Evolutionary conservation across 495 filamentous ascomycete genomes (phyloP), one percentile per base, ranked within the genome.

Genomic region (Aspergillus bertholletiae): DNA sequence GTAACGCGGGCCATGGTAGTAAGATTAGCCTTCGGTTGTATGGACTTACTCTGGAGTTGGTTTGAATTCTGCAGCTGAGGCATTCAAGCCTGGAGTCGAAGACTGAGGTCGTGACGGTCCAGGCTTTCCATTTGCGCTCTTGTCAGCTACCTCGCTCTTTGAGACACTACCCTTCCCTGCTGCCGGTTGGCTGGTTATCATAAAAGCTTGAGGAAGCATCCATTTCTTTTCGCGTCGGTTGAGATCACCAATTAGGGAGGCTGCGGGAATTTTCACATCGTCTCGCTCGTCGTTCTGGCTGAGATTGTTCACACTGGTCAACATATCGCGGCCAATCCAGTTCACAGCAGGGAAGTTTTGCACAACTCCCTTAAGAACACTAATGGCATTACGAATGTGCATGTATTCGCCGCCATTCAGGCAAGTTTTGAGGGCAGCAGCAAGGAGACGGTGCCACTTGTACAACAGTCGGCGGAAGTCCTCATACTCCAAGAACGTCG

Each of bases 301-400:
- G 18, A 89, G 63, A n/a, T 65, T 61, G 56, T 86, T 84, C 20
- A 97, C 81, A 52, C 80, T 80, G 43, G 76, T 76, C 17, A 87
- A 67, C 63, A 95, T 86, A 37, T 84, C 79, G 23, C 81, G 79
- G 20, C 89, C 94, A 74, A 92, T 90, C 76, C 88, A 92, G 60
- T 94, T 92, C 41, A 97, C 84, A 13, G 83, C 83, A 22, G 95
- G 95, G 80, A 95, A 97, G 61, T 84, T 77, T 26, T 88, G 82
- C 28, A 86, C 79, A 35, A 95, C 77, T 7, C 83, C 80, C 65
- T 94, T 96, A 49, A 97, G 77, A n/a, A 97, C 74, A 52, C 86
- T 92, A 59, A 97, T 95, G 28, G 92, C 89, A 65, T 99, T 99
- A 12, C 90, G 84, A 64, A 97, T 96, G 67, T 96, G 92, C 91